Evolutionary conservation across 2,329 filamentous ascomycete genomes (phyloP).

Genomic region (Aureobasidium pullulans): DNA sequence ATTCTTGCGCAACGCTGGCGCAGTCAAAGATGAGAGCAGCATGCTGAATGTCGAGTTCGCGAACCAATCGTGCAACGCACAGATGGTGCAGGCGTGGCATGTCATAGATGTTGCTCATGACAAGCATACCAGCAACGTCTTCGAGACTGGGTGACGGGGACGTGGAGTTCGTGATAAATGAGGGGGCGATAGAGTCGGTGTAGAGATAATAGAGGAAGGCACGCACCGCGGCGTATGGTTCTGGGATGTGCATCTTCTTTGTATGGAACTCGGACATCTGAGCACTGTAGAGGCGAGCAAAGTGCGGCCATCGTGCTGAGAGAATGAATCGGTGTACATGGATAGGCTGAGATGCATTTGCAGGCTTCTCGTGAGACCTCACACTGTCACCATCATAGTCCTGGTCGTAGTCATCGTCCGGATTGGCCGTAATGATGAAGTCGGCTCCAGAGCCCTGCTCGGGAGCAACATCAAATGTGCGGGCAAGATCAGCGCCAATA

Average conservation of each 20-base stretch:
- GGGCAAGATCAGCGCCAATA: slow-evolving; percentile 80
- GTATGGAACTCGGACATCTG: slow-evolving; percentile 98
- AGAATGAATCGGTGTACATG: slow-evolving; percentile 93
- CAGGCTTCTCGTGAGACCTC: slow-evolving; percentile 24
- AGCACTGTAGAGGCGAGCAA: slow-evolving; percentile 80
- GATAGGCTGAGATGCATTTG: slow-evolving; percentile 67
- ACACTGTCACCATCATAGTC: slow-evolving; percentile 30
- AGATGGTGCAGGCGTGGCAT: slow-evolving; percentile 87
- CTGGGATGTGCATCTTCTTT: slow-evolving; percentile 94
- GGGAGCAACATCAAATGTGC: slow-evolving; percentile 77
- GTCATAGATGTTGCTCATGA: slow-evolving; percentile 98
- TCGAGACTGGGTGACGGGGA: slow-evolving; percentile 51
- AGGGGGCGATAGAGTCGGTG: slow-evolving; percentile 70
- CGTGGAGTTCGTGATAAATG: slow-evolving; percentile 21
- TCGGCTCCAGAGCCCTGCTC: slow-evolving; percentile 82
- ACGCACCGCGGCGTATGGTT: slow-evolving; percentile 88
- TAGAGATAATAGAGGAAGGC: slow-evolving; percentile 96
- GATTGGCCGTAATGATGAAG: slow-evolving; percentile 81
- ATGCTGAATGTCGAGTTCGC: slow-evolving; percentile 89
- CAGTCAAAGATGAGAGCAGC: slow-evolving; percentile 96
- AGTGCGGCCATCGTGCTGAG: slow-evolving; percentile 93
- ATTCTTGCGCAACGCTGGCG: slow-evolving; percentile 80
- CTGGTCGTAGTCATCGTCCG: slow-evolving; percentile 49
- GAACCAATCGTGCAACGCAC: slow-evolving; percentile 81
- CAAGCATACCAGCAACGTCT: slow-evolving; percentile 86